These are phyloP conservation scores for Calvatia gigantea DNA, from an alignment of 768 basidiomycete species.

Conservation along the genomic window DNA sequence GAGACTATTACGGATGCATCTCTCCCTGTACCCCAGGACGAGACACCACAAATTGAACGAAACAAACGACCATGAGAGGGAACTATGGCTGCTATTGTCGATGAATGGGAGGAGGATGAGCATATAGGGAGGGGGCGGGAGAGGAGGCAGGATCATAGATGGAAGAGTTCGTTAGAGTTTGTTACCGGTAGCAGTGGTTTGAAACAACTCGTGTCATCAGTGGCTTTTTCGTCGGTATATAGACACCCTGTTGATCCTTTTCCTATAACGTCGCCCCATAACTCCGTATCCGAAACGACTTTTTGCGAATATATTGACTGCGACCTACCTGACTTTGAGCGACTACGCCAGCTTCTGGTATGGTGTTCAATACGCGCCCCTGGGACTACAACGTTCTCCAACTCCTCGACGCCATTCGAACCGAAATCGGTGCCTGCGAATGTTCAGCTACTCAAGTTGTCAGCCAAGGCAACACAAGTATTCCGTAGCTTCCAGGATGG, in stretches of 20 bases:
- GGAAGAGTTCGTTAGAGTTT: conserved; percentile 68
- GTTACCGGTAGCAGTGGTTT: conserved; percentile 73
- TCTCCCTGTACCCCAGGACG: conserved; percentile 47
- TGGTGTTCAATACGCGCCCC: conserved; percentile 69
- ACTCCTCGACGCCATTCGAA: conserved; percentile 29
- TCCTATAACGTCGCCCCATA: conserved; percentile 69
- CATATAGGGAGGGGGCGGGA: conserved; percentile 14
- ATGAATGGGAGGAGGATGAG: conserved; percentile 20
- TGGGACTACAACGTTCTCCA: conserved; percentile 28
- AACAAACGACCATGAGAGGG: conserved; percentile 61
- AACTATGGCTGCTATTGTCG: conserved; percentile 40
- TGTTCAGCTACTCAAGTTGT: conserved; percentile 42
- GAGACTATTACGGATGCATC: conserved; percentile 42
- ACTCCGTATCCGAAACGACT: conserved; percentile 60
- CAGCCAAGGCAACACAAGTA: conserved; percentile 38
- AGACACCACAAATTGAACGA: conserved; percentile 64
- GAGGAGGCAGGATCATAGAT: conserved; percentile 32
- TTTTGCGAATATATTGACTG: conserved; percentile 81
- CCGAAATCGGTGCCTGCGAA: conserved; percentile 20
- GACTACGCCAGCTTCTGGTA: conserved; percentile 66
- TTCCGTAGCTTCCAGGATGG: conserved; percentile 57
- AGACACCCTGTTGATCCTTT: background rate
- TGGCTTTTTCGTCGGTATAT: conserved; percentile 33
- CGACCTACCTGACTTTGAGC: conserved; percentile 71
- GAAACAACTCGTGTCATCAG: conserved; percentile 69